phyloP scores from a whole-genome alignment of 23 red algal genomes.

The Gracilariopsis chorda region DNA sequence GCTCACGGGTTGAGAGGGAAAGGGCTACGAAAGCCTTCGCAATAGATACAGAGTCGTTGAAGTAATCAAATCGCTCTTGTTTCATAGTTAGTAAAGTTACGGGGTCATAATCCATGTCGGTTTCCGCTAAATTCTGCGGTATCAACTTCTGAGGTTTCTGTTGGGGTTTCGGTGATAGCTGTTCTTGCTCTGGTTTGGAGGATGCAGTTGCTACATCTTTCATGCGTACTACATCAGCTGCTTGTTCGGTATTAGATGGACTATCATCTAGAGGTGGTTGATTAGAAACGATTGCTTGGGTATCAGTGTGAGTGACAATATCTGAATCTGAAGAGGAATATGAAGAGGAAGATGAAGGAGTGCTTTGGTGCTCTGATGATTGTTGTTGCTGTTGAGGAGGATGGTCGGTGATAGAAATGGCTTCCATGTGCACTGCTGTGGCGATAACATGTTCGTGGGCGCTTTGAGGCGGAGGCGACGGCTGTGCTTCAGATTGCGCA shows the following conservation, averaged over 20 bases:
- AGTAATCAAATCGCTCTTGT: conserved; percentile 98
- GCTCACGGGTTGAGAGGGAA: conserved; percentile 63
- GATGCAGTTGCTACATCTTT: too few species aligned
- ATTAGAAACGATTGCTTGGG: too few species aligned
- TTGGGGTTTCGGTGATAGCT: too few species aligned
- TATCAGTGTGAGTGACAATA: too few species aligned
- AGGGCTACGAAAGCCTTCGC: conserved; percentile 81
- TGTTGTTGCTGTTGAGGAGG: too few species aligned
- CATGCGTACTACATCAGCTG: too few species aligned
- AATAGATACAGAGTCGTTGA: conserved; percentile 86
- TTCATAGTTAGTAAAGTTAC: conserved; percentile 86
- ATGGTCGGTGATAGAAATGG: not conserved
- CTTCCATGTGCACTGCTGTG: not conserved
- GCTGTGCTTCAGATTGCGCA: not conserved
- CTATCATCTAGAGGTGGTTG: too few species aligned
- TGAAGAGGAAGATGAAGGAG: too few species aligned
- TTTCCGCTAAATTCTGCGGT: not conserved
- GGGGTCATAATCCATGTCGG: conserved; percentile 48
- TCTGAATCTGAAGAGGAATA: too few species aligned
- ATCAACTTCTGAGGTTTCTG: not conserved
- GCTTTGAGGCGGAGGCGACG: not conserved
- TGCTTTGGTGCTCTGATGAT: too few species aligned
- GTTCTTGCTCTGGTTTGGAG: too few species aligned
- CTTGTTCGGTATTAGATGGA: too few species aligned
- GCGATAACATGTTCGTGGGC: not conserved